Evolutionary conservation across 108 stramenopile species (phyloP).

Genomic region (Cyclostephanos tholiformis): DNA sequence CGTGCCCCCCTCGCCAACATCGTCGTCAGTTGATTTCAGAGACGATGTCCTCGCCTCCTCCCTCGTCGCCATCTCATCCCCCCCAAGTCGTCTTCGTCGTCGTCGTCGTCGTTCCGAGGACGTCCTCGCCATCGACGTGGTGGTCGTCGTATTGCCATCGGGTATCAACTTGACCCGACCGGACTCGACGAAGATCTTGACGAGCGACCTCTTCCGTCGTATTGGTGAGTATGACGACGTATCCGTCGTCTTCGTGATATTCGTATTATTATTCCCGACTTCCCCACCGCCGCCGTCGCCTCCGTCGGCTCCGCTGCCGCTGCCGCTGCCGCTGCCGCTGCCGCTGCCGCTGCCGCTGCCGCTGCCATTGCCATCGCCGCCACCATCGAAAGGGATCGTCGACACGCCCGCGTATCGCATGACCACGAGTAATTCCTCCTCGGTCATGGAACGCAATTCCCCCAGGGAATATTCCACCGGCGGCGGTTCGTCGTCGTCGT

Average conservation of each 20-base stretch:
- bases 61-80: not conserved
- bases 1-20: no score
- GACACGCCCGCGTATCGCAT: slow-evolving; percentile 34
- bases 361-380: no score
- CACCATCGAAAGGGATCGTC: no score
- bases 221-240: no score
- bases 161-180: slow-evolving; percentile 34
- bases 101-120: not conserved
- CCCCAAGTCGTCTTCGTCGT: no score
- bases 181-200: slow-evolving; percentile 38
- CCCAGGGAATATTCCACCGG: slow-evolving; percentile 38
- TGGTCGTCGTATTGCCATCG: not conserved
- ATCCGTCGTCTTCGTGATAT: slow-evolving; percentile 9
- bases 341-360: no score
- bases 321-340: no score
- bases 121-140: not conserved
- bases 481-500: no score
- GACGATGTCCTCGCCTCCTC: not conserved
- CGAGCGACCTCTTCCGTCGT: slow-evolving; percentile 18
- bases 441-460: slow-evolving; percentile 35
- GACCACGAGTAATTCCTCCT: slow-evolving; percentile 18
- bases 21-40: no score
- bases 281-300: slow-evolving; percentile 1
- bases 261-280: not conserved
- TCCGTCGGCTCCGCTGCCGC: no score